These are phyloP conservation scores for Mollisiaceae sp. DNA, from an alignment of 2,329 filamentous ascomycete species.

Conservation along the genomic window DNA sequence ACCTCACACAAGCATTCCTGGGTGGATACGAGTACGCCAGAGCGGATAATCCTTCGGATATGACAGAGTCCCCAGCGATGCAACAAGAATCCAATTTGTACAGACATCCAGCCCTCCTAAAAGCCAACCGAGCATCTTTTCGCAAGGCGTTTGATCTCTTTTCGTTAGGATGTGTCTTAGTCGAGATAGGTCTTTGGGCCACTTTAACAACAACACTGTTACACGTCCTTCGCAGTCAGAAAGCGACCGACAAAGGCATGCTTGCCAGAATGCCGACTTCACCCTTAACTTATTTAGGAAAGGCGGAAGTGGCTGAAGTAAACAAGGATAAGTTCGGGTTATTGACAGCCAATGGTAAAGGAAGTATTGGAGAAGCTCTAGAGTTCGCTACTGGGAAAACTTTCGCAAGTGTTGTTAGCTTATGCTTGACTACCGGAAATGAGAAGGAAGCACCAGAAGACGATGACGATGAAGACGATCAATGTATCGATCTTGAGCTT, in stretches of 20 bases:
- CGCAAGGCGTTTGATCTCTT: constrained; percentile 31
- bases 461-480: constrained; percentile 17
- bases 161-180: constrained; percentile 21
- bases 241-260: neutral
- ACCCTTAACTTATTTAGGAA: constrained; percentile 1
- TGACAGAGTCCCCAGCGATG: constrained; percentile 23
- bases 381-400: constrained; percentile 16
- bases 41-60: constrained; percentile 20
- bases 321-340: constrained; percentile 7
- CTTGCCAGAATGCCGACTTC: neutral
- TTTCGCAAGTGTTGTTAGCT: constrained; percentile 10
- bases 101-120: constrained; percentile 20
- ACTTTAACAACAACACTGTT: constrained; percentile 1
- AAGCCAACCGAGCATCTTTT: constrained; percentile 15
- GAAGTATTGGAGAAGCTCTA: constrained; percentile 17
- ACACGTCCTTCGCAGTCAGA: neutral
- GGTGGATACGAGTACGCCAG: constrained; percentile 28
- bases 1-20: constrained; percentile 15
- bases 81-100: constrained; percentile 24
- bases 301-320: constrained; percentile 13
- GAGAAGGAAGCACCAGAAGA: neutral
- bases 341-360: neutral
- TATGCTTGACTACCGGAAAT: constrained; percentile 15
- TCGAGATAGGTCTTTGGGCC: constrained; percentile 8
- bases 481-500: constrained; percentile 18